These are phyloP conservation scores for Linum trigynum DNA, from an alignment of 345 rosid species.

Conservation along the genomic window DNA sequence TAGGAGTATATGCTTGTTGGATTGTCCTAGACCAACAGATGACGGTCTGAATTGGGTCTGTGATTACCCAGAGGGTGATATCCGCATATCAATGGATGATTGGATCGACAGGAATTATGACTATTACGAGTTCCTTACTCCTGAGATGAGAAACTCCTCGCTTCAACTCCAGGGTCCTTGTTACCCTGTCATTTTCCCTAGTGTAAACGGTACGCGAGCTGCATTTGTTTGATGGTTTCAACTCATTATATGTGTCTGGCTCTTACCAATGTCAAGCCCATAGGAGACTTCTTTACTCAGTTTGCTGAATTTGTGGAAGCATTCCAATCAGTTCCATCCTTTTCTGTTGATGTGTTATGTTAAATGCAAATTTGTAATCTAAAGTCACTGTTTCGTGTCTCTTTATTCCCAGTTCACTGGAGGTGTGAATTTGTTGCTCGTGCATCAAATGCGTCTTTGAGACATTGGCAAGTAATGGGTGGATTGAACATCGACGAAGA, in stretches of 20 bases:
- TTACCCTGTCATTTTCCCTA: conserved; percentile 89
- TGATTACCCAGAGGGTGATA: conserved; percentile 97
- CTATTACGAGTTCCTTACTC: conserved; percentile 84
- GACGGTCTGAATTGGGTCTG: conserved; percentile 89
- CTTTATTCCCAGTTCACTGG: conserved; percentile 60
- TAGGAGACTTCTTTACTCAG: neutral
- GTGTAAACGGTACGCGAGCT: conserved; percentile 56
- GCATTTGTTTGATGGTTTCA: conserved; percentile 8
- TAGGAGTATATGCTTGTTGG: conserved; percentile 79
- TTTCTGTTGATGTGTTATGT: conserved; percentile 2
- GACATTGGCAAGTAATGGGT: conserved; percentile 91
- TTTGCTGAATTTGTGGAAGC: neutral
- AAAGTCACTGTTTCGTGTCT: neutral
- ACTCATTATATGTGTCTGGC: neutral
- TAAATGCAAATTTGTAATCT: neutral
- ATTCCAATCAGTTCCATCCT: neutral
- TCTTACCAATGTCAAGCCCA: neutral
- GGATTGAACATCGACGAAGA: conserved; percentile 78
- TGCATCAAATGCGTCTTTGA: conserved; percentile 71
- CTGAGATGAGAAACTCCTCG: conserved; percentile 84
- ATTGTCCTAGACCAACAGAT: conserved; percentile 72
- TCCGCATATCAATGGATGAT: conserved; percentile 59
- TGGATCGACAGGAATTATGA: conserved; percentile 89
- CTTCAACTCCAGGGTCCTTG: conserved; percentile 98
- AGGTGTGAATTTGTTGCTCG: conserved; percentile 88